Evolutionary conservation across 1,284 basidiomycete genomes (phyloP), one percentile per base, ranked within the genome.

Genomic region (Nidula niveotomentosa): DNA sequence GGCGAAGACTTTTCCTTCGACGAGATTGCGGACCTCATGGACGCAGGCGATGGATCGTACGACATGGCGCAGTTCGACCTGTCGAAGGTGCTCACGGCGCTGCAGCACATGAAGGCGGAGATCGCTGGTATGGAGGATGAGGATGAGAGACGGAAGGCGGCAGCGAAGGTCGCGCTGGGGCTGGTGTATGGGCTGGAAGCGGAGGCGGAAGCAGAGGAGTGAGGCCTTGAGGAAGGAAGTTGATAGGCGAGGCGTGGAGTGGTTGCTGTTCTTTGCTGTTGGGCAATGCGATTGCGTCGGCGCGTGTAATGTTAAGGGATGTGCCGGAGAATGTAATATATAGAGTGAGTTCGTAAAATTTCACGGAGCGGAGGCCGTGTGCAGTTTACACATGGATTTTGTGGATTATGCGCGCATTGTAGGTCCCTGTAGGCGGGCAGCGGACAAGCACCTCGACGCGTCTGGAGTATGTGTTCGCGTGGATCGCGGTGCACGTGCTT

Each of bases 61-160:
- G 39, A 76, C 47, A 68, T 71, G 56, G 69, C 70, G 36, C 67
- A 76, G 23, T 88, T 91, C 64, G 88, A 92, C 68, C 67, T 92
- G 44, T 77, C 81, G 36, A 71, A 76, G 48, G 81, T 91, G 36
- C 63, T 91, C n/a, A 74, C 75, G 43, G 77, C 81, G 2, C 72
- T 92, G 36, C 82, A 88, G 62, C 80, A 78, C 41, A 82, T 91
- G 79, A 88, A 88, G 63, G 80, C 80, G 43, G 87, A 92, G 69
- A 90, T 92, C 58, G 75, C 84, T 17, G 79, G 73, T 9, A 90
- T 92, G 68, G 72, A 76, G 3, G 77, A 87, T 62, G 82, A 86
- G 60, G 76, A 74, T 13, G 85, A 86, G 69, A 77, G 85, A 58
- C 74, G 85, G 61, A 80, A 74, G 61, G 82, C 85, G 34, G 89